Base-by-base conservation (phyloP, 805 yeast species). In the Yamadazyma endophytica region DNA sequence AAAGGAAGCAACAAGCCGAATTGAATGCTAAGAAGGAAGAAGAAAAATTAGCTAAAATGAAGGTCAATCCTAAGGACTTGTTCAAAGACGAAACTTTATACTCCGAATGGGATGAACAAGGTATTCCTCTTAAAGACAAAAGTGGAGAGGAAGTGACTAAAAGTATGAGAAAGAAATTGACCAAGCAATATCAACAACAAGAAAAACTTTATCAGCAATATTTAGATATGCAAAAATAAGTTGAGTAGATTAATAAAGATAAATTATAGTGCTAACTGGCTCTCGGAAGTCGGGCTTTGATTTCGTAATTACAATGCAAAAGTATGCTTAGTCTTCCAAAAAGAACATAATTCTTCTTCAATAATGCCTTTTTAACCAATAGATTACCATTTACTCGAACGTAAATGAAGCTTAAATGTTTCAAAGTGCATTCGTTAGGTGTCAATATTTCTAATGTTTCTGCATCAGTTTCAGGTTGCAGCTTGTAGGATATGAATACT, bases 141-240 rank as follows among this genome's bases (percentile, higher is more conserved):
- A 76, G 75, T 7, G 97, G 97, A 9, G 86, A 78, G 44, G 92
- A 83, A 42, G 71, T 92, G 5, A 73, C 92, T 24, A 92, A 92
- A 65, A 84, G 95, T 54, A 77, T 81, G 63, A 66, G 68, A 38
- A 92, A 92, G 74, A 90, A 90, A 62, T 65, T 92, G 44, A 58
- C 65, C 40, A 92, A 92, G 62, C 81, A 71, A 50, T 78, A 76
- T 57, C 86, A 80, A 33, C 79, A 72, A 28, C 98, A 92, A 56
- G 79, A 79, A 52, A 88, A 88, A 66, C 69, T 89, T 21, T 77
- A 88, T 54, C 78, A 79, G 17, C 87, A 82, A 49, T 87, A 75
- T 40, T 44, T 59, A 36, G 49, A 50, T 19, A 20, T 8, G 8
- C 8, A 20, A 20, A 9, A 20, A 20, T 20, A 8, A 20, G 11